Percentiles rank a stretch among this genome's conserved stretches.
These are phyloP conservation scores for Turritis glabra DNA, from an alignment of 345 rosid genomes.

Conservation along the genomic window DNA sequence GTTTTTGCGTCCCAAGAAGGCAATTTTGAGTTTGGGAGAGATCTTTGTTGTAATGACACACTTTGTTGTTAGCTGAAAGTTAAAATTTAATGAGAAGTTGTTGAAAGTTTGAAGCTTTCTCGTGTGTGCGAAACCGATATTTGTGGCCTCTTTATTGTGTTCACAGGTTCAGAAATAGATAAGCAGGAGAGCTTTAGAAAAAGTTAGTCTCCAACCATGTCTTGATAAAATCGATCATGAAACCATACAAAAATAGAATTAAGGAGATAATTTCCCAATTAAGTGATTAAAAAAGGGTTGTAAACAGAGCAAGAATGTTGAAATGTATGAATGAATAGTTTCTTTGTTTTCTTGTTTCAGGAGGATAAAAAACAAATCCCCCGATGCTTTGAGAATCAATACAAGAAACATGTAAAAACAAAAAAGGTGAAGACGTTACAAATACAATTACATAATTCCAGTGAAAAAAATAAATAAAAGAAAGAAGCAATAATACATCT, in stretches of 20 bases:
- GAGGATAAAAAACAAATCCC: conserved; percentile 33
- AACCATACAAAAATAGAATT: conserved; percentile 12
- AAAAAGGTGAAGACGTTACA: conserved; percentile 35
- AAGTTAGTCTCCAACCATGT: conserved; percentile 9
- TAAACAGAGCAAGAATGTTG: background rate
- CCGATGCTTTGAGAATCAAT: conserved; percentile 29
- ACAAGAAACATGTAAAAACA: conserved; percentile 37
- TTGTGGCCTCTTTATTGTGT: conserved; percentile 43
- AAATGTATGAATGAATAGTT: conserved; percentile 23
- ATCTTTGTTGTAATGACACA: conserved; percentile 23
- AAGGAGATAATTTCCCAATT: background rate
- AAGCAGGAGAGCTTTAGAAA: background rate
- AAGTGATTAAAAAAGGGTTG: background rate
- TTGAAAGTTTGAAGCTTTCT: conserved; percentile 47
- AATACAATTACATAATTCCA: conserved; percentile 36
- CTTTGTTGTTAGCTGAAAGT: conserved; percentile 11
- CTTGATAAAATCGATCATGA: conserved; percentile 25
- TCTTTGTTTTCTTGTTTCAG: conserved; percentile 23
- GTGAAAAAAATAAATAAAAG: background rate
- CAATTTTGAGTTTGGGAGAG: conserved; percentile 6
- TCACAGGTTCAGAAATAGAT: conserved; percentile 40
- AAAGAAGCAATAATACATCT: conserved; percentile 33
- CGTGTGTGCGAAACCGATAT: conserved; percentile 51
- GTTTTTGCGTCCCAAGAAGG: background rate
- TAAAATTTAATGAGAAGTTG: conserved; percentile 39